Evolutionary conservation across 257 asterid species (phyloP), one percentile per base, ranked within the genome.

Genomic region (Rubia yunnanensis): DNA sequence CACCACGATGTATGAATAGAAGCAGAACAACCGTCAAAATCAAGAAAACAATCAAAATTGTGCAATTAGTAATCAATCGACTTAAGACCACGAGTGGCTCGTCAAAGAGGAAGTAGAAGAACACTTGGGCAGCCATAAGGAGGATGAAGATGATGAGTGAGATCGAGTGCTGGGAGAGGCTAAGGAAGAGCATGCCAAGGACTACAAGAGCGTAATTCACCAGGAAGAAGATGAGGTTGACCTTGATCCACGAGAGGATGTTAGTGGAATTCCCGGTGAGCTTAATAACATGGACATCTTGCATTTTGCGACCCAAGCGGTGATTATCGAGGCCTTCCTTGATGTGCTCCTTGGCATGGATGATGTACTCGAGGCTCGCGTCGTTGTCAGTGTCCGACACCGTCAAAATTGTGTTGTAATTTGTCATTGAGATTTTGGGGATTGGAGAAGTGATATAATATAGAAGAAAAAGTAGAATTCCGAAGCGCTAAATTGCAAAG

Each of bases 91-190:
- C 77, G 68, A 92, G 72, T 46, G 96, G 96, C 75, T 78, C 90
- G 38, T 92, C 99, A 27, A 95, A 84, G 22, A 89, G 87, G 72
- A 92, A 92, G 74, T 92, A 92, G 63, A 92, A 72, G 80, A 86
- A 71, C n/a, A 84, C 36, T 97, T 97, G 89, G 3, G 75, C 71
- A 60, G 75, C 83, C 90, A 92, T 79, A 84, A 87, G 71, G n/a
- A 65, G 87, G 67, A 81, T 7, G 85, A 87, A 84, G 27, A 84
- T 92, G 57, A 92, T 79, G 38, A 92, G 78, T 73, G 99, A 92
- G 84, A 86, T 76, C 79, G 97, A 89, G 74, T 86, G 85, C 90
- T 87, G 82, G 49, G 89, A 75, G 26, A 92, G 90, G 82, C 99
- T 87, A 56, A 89, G 68, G 83, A 92, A 92, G 63, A 92, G 70